phyloP scores from a whole-genome alignment of 345 rosid species.

The Mercurialis annua region DNA sequence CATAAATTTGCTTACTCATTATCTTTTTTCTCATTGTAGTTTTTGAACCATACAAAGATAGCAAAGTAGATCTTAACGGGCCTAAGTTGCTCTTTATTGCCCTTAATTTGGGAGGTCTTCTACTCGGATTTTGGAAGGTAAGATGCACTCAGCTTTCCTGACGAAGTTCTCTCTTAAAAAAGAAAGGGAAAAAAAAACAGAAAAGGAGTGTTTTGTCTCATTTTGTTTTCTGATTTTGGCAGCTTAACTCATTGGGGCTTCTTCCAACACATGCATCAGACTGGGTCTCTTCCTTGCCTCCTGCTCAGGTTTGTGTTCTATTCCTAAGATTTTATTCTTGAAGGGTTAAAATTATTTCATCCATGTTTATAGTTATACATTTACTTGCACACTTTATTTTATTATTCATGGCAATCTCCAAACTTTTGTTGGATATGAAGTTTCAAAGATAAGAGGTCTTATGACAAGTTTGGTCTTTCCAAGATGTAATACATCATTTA shows the following conservation, averaged over 20 bases:
- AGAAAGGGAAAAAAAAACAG: conserved; percentile 1
- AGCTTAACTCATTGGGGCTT: conserved; percentile 96
- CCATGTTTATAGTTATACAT: not conserved
- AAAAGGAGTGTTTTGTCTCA: not conserved
- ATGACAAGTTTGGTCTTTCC: not conserved
- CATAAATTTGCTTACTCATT: not conserved
- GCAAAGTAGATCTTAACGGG: conserved; percentile 78
- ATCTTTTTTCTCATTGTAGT: conserved; percentile 39
- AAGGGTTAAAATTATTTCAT: not conserved
- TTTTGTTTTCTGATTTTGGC: conserved; percentile 28
- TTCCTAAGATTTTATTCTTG: not conserved
- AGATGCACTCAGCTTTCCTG: conserved; percentile 18
- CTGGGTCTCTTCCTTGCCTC: conserved; percentile 97
- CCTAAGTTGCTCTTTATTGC: conserved; percentile 92
- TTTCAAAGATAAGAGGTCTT: not conserved
- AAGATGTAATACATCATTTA: not conserved
- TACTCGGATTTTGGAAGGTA: conserved; percentile 98
- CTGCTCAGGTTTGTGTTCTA: conserved; percentile 68
- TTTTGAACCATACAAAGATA: conserved; percentile 97
- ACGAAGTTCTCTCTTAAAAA: not conserved
- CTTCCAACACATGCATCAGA: conserved; percentile 99
- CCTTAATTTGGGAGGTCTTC: conserved; percentile 88
- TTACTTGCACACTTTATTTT: not conserved
- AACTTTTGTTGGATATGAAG: not conserved
- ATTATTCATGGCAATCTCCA: not conserved